Percentiles rank a stretch among this genome's conserved stretches.
phyloP scores from a whole-genome alignment of 2,329 filamentous ascomycete species.

The Oidium heveae region DNA sequence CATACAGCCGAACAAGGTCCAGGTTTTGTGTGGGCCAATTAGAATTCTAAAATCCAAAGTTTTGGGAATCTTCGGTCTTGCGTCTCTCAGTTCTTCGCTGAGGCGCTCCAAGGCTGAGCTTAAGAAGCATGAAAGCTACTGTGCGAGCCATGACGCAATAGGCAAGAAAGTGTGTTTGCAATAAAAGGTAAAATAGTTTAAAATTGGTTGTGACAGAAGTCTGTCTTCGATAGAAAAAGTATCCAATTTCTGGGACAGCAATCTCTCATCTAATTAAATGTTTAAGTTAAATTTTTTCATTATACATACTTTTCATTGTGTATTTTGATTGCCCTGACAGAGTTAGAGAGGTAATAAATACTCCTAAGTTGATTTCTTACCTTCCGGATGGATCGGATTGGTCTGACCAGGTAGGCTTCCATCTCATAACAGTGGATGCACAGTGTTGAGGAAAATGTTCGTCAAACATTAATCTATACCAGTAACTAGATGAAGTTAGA shows the following conservation, averaged over 20 bases:
- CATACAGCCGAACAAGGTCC: no score
- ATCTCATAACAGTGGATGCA: conserved; percentile 80
- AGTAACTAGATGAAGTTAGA: conserved; percentile 34
- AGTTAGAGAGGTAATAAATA: conserved; percentile 2
- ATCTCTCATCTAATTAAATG: background rate
- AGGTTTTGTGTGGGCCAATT: no score
- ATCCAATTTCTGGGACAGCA: background rate
- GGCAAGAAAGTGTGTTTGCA: no score
- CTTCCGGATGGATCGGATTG: conserved; percentile 79
- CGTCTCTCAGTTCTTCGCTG: no score
- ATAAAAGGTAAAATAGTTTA: no score
- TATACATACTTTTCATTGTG: conserved; percentile 49
- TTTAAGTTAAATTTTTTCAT: background rate
- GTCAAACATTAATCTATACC: conserved; percentile 97
- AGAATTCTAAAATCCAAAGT: no score
- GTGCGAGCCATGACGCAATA: no score
- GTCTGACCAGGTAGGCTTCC: conserved; percentile 93
- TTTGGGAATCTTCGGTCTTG: no score
- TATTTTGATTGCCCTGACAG: conserved; percentile 43
- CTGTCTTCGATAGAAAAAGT: no score
- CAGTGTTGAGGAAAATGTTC: conserved; percentile 90
- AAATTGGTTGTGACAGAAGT: no score
- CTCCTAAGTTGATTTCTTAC: conserved; percentile 4
- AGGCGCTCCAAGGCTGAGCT: no score
- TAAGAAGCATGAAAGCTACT: no score